Percentiles rank a stretch among this genome's conserved stretches.
Conservation (phyloP, 2,329 filamentous ascomycete genomes). For the Drechslera avenae region DNA sequence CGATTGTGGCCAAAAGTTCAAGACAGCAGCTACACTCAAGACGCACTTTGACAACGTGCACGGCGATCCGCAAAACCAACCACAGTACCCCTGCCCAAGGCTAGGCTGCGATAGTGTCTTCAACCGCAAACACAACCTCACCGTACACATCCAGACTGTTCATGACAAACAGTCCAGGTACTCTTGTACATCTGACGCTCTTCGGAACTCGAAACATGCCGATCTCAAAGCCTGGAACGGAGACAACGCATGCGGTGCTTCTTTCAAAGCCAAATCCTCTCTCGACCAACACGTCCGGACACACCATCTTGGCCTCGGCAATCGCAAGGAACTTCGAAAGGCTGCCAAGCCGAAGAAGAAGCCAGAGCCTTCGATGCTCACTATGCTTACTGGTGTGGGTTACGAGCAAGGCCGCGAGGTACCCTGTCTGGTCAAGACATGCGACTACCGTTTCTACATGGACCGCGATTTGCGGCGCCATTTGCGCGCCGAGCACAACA, state of each 20-base stretch:
- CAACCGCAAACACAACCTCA: constrained; percentile 82
- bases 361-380: constrained; percentile 34
- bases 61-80: constrained; percentile 36
- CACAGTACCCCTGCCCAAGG: constrained; percentile 69
- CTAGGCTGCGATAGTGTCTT: constrained; percentile 75
- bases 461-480: constrained; percentile 65
- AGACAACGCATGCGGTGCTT: constrained; percentile 72
- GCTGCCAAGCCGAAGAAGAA: constrained; percentile 46
- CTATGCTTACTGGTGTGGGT: constrained; percentile 62
- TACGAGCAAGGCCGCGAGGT: constrained; percentile 59
- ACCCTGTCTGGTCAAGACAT: constrained; percentile 57
- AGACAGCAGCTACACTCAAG: constrained; percentile 59
- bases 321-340: constrained; percentile 44
- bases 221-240: constrained; percentile 67
- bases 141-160: constrained; percentile 75
- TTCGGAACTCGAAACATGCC: constrained; percentile 59
- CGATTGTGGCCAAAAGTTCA: constrained; percentile 73
- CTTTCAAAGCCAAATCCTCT: constrained; percentile 76
- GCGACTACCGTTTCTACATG: constrained; percentile 61
- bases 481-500: constrained; percentile 53
- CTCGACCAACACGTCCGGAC: constrained; percentile 85
- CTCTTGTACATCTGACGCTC: constrained; percentile 74
- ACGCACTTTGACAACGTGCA: constrained; percentile 78
- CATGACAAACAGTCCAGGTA: constrained; percentile 77
- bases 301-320: constrained; percentile 71